Percentiles rank a stretch among this genome's conserved stretches.
phyloP scores from a whole-genome alignment of 225 moss, liverwort and hornwort species.

The Bryoerythrophyllum caledonicum region DNA sequence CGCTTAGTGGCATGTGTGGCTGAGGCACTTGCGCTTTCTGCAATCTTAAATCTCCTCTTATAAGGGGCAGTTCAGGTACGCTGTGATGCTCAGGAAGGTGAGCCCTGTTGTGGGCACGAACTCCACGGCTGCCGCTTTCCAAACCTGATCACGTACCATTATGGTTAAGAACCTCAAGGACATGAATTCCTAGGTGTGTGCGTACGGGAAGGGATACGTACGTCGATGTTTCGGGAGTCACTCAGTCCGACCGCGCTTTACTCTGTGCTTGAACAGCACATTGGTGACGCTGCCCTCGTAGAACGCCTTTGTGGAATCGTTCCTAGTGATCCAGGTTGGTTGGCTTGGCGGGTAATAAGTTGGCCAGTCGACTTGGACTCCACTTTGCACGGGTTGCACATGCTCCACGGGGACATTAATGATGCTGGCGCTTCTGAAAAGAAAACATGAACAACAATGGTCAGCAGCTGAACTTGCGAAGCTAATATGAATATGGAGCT shows the following conservation, averaged over 20 bases:
- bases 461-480: no score
- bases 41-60: neutral
- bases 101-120: slow-evolving; percentile 23
- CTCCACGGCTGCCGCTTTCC: slow-evolving; percentile 27
- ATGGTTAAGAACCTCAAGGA: no score
- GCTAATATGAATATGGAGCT: neutral
- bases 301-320: slow-evolving; percentile 27
- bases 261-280: slow-evolving; percentile 5
- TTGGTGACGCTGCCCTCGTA: slow-evolving; percentile 22
- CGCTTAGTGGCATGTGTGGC: neutral
- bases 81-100: slow-evolving; percentile 33
- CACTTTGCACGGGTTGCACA: slow-evolving; percentile 17
- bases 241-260: slow-evolving; percentile 14
- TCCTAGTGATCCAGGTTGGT: slow-evolving; percentile 9
- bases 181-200: neutral
- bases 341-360: neutral
- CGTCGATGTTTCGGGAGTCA: slow-evolving; percentile 21
- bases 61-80: no score
- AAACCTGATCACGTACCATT: slow-evolving; percentile 11
- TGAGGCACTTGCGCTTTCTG: neutral
- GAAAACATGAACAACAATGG: neutral
- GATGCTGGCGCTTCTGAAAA: neutral
- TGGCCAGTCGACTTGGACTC: slow-evolving; percentile 23
- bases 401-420: slow-evolving; percentile 18
- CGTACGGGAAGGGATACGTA: neutral